Conservation (phyloP, 1,139 yeast species). For the Diutina sp. region DNA sequence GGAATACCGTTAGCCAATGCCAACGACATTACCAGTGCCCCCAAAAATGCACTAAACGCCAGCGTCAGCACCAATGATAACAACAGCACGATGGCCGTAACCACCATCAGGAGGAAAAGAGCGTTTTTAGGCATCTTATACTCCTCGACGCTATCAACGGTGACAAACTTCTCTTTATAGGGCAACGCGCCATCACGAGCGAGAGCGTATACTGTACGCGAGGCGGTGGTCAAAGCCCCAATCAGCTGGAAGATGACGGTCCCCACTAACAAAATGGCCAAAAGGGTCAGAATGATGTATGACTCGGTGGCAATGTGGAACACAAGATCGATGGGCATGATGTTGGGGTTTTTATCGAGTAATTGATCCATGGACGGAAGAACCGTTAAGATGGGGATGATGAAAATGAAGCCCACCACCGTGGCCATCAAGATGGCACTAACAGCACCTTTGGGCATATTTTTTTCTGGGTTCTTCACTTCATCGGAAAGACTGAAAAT, state of each 20-base stretch:
- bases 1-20: conserved; percentile 75
- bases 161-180: conserved; percentile 48
- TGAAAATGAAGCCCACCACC: conserved; percentile 56
- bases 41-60: conserved; percentile 77
- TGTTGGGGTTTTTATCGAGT: conserved; percentile 48
- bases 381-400: conserved; percentile 58
- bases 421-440: conserved; percentile 54
- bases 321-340: conserved; percentile 53
- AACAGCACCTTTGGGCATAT: conserved; percentile 68
- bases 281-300: conserved; percentile 49
- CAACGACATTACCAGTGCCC: conserved; percentile 71
- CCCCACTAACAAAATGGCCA: conserved; percentile 55
- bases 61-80: conserved; percentile 59
- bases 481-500: conserved; percentile 76
- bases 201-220: conserved; percentile 77
- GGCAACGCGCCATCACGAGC: conserved; percentile 88
- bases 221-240: conserved; percentile 74
- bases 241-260: conserved; percentile 68
- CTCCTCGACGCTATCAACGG: conserved; percentile 47
- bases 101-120: conserved; percentile 51
- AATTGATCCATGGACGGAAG: conserved; percentile 49
- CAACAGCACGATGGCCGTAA: conserved; percentile 48
- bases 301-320: conserved; percentile 63
- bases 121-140: conserved; percentile 62
- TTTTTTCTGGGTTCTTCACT: conserved; percentile 60